phyloP scores from a whole-genome alignment of 1,284 basidiomycete genomes.

The Limonomyces culmigenus region DNA sequence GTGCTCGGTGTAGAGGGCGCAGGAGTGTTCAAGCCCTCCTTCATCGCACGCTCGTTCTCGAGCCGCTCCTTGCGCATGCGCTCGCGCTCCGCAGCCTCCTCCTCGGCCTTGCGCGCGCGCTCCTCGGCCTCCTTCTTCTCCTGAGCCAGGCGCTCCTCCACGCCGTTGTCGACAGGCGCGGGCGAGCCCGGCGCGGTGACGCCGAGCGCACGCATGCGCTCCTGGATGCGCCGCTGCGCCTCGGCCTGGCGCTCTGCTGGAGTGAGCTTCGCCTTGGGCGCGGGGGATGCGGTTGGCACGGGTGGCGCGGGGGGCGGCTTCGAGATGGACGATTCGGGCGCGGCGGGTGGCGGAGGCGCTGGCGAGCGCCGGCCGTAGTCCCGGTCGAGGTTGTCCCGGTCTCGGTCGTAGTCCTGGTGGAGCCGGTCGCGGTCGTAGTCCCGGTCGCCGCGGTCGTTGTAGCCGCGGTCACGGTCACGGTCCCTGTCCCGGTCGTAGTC shows the following conservation, averaged over 20 bases:
- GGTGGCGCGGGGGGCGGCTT: conserved; percentile 28
- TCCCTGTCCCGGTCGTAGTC: conserved; percentile 16
- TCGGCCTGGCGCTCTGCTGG: conserved; percentile 74
- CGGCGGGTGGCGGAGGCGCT: conserved; percentile 28
- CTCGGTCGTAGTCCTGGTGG: conserved; percentile 14
- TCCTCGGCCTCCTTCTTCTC: conserved; percentile 82
- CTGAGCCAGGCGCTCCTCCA: conserved; percentile 67
- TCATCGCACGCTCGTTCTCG: conserved; percentile 45
- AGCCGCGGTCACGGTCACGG: conserved; percentile 14
- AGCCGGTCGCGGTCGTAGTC: conserved; percentile 16
- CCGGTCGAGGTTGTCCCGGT: conserved; percentile 27
- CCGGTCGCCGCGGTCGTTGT: conserved; percentile 11
- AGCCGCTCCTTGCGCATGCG: conserved; percentile 50
- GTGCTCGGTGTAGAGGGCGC: conserved; percentile 14
- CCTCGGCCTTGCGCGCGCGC: conserved; percentile 56
- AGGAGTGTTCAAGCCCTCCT: conserved; percentile 21
- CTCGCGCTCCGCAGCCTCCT: conserved; percentile 64
- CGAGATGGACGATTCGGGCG: conserved; percentile 19
- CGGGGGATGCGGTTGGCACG: conserved; percentile 30
- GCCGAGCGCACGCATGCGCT: conserved; percentile 79
- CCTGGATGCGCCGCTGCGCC: conserved; percentile 74
- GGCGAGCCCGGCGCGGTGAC: conserved; percentile 37
- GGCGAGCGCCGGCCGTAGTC: conserved; percentile 27
- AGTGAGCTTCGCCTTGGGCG: conserved; percentile 56
- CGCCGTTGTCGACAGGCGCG: conserved; percentile 48